These are phyloP conservation scores for Gleditsia sinensis DNA, from an alignment of 306 rosid species.

Conservation along the genomic window DNA sequence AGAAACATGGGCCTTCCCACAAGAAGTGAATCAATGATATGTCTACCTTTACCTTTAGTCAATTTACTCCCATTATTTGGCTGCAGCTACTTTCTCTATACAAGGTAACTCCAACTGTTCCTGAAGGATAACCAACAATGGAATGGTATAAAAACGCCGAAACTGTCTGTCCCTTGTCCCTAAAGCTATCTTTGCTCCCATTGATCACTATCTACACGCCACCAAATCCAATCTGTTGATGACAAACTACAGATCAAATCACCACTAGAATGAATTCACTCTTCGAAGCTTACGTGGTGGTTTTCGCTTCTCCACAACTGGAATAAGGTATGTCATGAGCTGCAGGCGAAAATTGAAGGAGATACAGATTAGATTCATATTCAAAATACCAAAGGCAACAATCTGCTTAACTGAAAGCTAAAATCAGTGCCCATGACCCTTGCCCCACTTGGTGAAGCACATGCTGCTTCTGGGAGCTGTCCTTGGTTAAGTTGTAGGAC, in stretches of 20 bases:
- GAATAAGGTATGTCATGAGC: constrained; percentile 68
- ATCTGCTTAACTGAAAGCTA: neutral
- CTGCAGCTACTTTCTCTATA: constrained; percentile 18
- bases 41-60: neutral
- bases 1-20: constrained; percentile 22
- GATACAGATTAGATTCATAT: neutral
- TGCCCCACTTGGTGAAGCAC: neutral
- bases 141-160: neutral
- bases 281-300: constrained; percentile 53
- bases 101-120: constrained; percentile 18
- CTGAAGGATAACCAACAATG: neutral
- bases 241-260: constrained; percentile 13
- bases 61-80: neutral
- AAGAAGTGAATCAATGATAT: neutral
- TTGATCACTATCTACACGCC: constrained; percentile 28
- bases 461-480: neutral
- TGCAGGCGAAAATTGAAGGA: constrained; percentile 38
- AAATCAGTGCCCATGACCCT: neutral
- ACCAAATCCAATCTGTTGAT: neutral
- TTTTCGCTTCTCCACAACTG: constrained; percentile 52
- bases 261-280: constrained; percentile 43
- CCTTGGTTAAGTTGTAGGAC: neutral
- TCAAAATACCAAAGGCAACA: neutral
- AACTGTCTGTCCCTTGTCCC: neutral
- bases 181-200: constrained; percentile 20